Conservation (phyloP, 2,329 filamentous ascomycete genomes). For the Botrytis porri region DNA sequence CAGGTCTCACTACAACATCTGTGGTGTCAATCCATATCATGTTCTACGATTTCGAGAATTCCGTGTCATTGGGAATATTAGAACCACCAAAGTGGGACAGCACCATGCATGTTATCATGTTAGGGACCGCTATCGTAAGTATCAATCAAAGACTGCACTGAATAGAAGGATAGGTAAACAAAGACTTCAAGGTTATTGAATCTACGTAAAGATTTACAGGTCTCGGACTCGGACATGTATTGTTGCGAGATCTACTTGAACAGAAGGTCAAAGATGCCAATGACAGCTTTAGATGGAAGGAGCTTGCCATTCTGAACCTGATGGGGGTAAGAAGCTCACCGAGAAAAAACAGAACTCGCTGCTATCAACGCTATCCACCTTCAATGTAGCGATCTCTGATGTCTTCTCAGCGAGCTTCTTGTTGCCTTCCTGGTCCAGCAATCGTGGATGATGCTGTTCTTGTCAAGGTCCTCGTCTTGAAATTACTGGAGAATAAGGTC, state of each 20-base stretch:
- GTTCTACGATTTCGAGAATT: background rate
- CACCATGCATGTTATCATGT: background rate
- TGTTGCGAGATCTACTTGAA: slow-evolving; percentile 47
- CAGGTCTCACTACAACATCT: background rate
- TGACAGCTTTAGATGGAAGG: slow-evolving; percentile 50
- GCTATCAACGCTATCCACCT: background rate
- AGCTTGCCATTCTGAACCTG: slow-evolving; percentile 48
- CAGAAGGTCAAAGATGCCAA: slow-evolving; percentile 52
- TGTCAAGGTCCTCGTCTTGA: background rate
- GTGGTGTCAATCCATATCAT: background rate
- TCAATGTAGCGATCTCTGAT: background rate
- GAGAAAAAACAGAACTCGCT: slow-evolving; percentile 36
- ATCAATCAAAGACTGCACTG: background rate
- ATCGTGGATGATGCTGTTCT: background rate
- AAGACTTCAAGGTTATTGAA: background rate
- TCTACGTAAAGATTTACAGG: background rate
- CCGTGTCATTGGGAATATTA: background rate
- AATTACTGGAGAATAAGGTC: too few species aligned
- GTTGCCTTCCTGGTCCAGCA: background rate
- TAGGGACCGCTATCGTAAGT: too few species aligned
- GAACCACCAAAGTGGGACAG: background rate
- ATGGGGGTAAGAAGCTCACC: slow-evolving; percentile 38
- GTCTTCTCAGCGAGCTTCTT: background rate
- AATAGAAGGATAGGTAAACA: background rate
- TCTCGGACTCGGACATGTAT: background rate